These are phyloP conservation scores for Graphilbum ipis-grandicollis DNA, from an alignment of 2,329 filamentous ascomycete genomes.

Conservation along the genomic window DNA sequence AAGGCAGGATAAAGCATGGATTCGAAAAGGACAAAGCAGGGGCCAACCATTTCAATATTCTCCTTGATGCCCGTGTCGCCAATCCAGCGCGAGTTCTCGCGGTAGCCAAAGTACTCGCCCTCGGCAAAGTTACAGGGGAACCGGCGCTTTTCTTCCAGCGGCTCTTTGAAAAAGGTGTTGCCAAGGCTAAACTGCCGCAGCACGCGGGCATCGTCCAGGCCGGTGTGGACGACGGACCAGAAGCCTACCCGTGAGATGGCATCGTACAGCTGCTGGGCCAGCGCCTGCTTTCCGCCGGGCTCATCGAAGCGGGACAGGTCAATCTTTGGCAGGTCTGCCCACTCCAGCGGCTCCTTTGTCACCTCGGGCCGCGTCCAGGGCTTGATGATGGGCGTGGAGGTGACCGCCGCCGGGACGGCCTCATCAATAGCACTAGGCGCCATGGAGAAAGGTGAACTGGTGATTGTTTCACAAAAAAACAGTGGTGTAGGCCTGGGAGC, in stretches of 20 bases:
- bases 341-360: slow-evolving; percentile 18
- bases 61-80: slow-evolving; percentile 20
- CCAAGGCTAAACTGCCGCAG: slow-evolving; percentile 32
- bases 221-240: slow-evolving; percentile 13
- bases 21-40: neutral
- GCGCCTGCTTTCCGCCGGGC: slow-evolving; percentile 29
- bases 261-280: slow-evolving; percentile 31
- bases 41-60: slow-evolving; percentile 30
- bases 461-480: too few relatives aligned
- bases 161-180: slow-evolving; percentile 29
- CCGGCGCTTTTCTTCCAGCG: slow-evolving; percentile 21
- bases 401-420: slow-evolving; percentile 1
- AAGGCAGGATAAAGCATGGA: neutral
- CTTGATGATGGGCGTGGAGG: slow-evolving; percentile 11
- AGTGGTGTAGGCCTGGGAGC: too few relatives aligned
- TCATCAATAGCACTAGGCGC: slow-evolving; percentile 12
- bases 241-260: slow-evolving; percentile 26
- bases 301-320: slow-evolving; percentile 31
- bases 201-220: slow-evolving; percentile 19
- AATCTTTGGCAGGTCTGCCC: slow-evolving; percentile 21
- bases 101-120: slow-evolving; percentile 27
- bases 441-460: too few relatives aligned
- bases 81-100: slow-evolving; percentile 20
- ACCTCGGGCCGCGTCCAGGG: slow-evolving; percentile 14
- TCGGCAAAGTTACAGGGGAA: slow-evolving; percentile 10